Conservation (phyloP, 768 basidiomycete species). For the Rhizopogon vinicolor region DNA sequence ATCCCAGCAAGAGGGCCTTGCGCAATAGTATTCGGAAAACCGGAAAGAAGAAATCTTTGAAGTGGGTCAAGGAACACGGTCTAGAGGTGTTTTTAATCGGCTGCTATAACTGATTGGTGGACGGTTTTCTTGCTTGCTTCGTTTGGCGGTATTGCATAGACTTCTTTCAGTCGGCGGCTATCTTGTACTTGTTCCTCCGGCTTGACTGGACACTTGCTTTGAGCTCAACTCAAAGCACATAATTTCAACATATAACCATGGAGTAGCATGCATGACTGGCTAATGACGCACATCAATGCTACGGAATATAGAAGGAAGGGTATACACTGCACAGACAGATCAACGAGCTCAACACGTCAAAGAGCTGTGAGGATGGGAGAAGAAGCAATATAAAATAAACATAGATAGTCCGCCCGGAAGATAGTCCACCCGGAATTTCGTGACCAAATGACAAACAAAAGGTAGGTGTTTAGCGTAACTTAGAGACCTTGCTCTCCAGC, state of each 20-base stretch:
- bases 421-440: not conserved
- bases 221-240: not conserved
- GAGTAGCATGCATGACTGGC: not conserved
- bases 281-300: not conserved
- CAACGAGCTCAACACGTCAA: not conserved
- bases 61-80: slow-evolving; percentile 62
- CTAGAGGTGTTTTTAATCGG: slow-evolving; percentile 59
- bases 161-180: no score
- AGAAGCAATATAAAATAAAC: not conserved
- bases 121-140: not conserved
- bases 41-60: slow-evolving; percentile 39
- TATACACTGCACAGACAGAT: not conserved
- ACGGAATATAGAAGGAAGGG: not conserved
- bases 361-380: not conserved
- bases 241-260: not conserved
- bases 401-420: not conserved
- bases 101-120: slow-evolving; percentile 31
- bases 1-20: slow-evolving; percentile 56
- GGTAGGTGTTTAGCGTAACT: not conserved
- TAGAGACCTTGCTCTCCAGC: slow-evolving; percentile 2
- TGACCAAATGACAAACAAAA: not conserved
- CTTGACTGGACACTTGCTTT: not conserved
- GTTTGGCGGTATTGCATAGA: not conserved
- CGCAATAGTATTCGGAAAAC: slow-evolving; percentile 54
- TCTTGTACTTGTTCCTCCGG: not conserved